Evolutionary conservation across 2,329 filamentous ascomycete genomes (phyloP).

Genomic region (Stachybotrys chlorohalonatus): DNA sequence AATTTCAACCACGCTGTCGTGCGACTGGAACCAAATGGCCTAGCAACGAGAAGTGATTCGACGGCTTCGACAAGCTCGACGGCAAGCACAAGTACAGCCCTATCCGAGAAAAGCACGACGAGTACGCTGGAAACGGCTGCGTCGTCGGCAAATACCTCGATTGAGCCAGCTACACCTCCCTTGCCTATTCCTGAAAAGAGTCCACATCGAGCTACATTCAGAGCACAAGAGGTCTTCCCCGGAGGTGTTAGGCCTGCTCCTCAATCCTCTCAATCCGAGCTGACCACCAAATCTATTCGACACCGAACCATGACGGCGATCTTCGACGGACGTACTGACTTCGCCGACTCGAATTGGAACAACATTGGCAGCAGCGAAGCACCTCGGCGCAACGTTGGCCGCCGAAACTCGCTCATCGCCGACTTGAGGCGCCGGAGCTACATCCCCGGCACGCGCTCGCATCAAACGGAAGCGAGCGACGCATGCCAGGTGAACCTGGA

Average conservation of each 20-base stretch:
- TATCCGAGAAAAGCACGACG: slow-evolving; percentile 15
- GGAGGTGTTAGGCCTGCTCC: neutral
- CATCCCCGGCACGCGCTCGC: slow-evolving; percentile 6
- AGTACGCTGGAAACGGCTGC: slow-evolving; percentile 13
- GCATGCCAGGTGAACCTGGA: slow-evolving; percentile 1
- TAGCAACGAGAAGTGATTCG: slow-evolving; percentile 15
- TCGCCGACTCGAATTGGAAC: neutral
- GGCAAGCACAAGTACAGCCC: slow-evolving; percentile 12
- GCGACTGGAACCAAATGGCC: slow-evolving; percentile 4
- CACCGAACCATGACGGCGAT: neutral
- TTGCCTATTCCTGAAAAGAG: neutral
- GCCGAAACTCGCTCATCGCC: slow-evolving; percentile 13
- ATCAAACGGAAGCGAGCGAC: neutral
- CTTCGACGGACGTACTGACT: neutral
- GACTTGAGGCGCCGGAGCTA: slow-evolving; percentile 13
- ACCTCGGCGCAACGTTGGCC: slow-evolving; percentile 5
- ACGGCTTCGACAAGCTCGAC: slow-evolving; percentile 14
- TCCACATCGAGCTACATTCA: neutral
- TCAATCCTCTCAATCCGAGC: slow-evolving; percentile 2
- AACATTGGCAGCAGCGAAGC: slow-evolving; percentile 3
- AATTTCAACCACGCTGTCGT: slow-evolving; percentile 10
- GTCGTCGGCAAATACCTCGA: slow-evolving; percentile 4
- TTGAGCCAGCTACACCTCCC: slow-evolving; percentile 5
- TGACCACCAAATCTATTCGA: neutral
- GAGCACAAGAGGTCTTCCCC: neutral